These are phyloP conservation scores for Cordyceps militaris DNA, from an alignment of 2,329 filamentous ascomycete genomes.

Conservation along the genomic window DNA sequence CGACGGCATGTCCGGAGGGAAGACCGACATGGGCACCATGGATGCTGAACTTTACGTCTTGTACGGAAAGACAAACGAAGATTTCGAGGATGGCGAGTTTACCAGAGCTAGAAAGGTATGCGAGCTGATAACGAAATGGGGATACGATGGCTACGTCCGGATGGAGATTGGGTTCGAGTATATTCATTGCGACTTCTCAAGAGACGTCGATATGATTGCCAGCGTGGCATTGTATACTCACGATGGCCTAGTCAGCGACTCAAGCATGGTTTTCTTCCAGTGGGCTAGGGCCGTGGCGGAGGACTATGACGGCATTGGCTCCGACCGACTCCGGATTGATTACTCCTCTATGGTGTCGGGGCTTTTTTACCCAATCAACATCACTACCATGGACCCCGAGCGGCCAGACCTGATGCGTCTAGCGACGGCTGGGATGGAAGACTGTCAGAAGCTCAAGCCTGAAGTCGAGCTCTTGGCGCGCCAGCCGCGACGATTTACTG, in stretches of 20 bases:
- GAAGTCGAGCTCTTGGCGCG: constrained; percentile 39
- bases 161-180: constrained; percentile 67
- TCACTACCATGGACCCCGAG: constrained; percentile 33
- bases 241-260: constrained; percentile 15
- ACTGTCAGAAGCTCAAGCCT: constrained; percentile 29
- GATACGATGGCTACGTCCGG: constrained; percentile 58
- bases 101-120: constrained; percentile 51
- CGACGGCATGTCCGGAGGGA: constrained; percentile 64
- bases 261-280: constrained; percentile 28
- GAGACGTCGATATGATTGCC: constrained; percentile 32
- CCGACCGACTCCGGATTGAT: constrained; percentile 35
- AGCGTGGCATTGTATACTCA: constrained; percentile 22
- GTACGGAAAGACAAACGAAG: constrained; percentile 19
- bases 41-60: constrained; percentile 61
- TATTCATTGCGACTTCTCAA: constrained; percentile 57
- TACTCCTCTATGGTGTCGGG: constrained; percentile 46
- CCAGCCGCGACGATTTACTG: constrained; percentile 21
- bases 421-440: constrained; percentile 20
- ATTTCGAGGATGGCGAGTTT: constrained; percentile 37
- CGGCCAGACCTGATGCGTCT: constrained; percentile 29
- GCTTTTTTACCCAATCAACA: constrained; percentile 44
- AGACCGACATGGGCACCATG: constrained; percentile 57
- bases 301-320: constrained; percentile 40
- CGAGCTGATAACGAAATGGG: constrained; percentile 42
- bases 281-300: constrained; percentile 35